Evolutionary conservation across 805 yeast species (phyloP).

Genomic region (Wickerhamiella sorbophila): DNA sequence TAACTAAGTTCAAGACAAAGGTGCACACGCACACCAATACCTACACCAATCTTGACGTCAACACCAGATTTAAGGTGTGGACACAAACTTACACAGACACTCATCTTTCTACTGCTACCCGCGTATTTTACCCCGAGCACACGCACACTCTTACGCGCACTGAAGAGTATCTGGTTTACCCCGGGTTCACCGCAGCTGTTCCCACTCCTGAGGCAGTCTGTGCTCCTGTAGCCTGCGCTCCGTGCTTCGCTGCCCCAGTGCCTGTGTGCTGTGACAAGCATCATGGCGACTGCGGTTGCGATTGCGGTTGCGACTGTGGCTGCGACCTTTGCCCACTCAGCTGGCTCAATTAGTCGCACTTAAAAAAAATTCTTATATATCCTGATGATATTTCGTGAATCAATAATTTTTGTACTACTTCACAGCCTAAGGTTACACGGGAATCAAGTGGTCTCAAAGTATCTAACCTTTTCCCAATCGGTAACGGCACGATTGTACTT

Average conservation of each 20-base stretch:
- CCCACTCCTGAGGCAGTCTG: constrained; percentile 1
- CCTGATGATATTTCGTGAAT: too few relatives aligned
- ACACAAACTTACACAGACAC: constrained; percentile 4
- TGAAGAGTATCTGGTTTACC: constrained; percentile 9
- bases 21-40: not conserved
- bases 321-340: not conserved
- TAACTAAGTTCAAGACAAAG: not conserved
- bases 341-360: too few relatives aligned
- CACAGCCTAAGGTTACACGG: too few relatives aligned
- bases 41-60: constrained; percentile 2
- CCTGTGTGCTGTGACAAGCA: too few relatives aligned
- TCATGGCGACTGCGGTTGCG: not conserved
- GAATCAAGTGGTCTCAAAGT: constrained; percentile 22
- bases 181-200: constrained; percentile 2
- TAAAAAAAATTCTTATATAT: too few relatives aligned
- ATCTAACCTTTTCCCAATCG: constrained; percentile 24
- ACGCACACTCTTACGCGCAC: constrained; percentile 8
- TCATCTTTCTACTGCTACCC: constrained; percentile 7
- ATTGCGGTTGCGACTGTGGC: not conserved
- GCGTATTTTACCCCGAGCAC: constrained; percentile 7
- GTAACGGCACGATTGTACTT: constrained; percentile 24
- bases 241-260: too few relatives aligned
- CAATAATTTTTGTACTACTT: too few relatives aligned
- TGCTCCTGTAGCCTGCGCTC: not conserved
- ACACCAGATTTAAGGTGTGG: constrained; percentile 4